phyloP scores from a whole-genome alignment of 805 yeast species.

The Teunomyces aglyptinius region DNA sequence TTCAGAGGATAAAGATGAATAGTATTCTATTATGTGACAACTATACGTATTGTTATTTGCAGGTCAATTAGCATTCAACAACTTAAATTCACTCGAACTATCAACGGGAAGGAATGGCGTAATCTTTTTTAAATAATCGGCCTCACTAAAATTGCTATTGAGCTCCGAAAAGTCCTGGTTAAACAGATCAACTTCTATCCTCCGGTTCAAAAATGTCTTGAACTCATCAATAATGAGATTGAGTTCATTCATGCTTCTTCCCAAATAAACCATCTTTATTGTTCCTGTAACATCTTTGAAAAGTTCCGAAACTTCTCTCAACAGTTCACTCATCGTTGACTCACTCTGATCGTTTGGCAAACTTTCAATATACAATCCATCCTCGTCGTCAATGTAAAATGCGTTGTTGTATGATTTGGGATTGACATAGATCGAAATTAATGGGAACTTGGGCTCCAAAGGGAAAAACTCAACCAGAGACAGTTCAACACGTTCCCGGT shows the following conservation, averaged over 20 bases:
- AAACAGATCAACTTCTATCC: conserved; percentile 29
- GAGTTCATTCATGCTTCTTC: conserved; percentile 55
- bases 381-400: conserved; percentile 32
- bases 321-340: not conserved
- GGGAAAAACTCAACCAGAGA: conserved; percentile 16
- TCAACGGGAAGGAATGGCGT: conserved; percentile 42
- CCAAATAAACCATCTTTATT: conserved; percentile 33
- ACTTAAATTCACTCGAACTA: conserved; percentile 25
- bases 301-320: not conserved
- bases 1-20: not conserved
- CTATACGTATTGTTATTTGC: not conserved
- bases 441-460: conserved; percentile 24
- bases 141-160: conserved; percentile 22
- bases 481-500: not conserved
- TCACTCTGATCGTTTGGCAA: conserved; percentile 2
- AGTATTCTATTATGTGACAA: not conserved
- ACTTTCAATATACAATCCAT: conserved; percentile 16
- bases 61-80: conserved; percentile 27
- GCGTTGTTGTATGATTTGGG: conserved; percentile 22
- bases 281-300: not conserved
- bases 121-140: conserved; percentile 33
- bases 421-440: conserved; percentile 30
- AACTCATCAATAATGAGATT: conserved; percentile 46
- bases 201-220: conserved; percentile 35
- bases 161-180: conserved; percentile 10